Evolutionary conservation across 2,329 filamentous ascomycete genomes (phyloP), one percentile per base, ranked within the genome.

Genomic region (Aspergillus novoparasiticus): DNA sequence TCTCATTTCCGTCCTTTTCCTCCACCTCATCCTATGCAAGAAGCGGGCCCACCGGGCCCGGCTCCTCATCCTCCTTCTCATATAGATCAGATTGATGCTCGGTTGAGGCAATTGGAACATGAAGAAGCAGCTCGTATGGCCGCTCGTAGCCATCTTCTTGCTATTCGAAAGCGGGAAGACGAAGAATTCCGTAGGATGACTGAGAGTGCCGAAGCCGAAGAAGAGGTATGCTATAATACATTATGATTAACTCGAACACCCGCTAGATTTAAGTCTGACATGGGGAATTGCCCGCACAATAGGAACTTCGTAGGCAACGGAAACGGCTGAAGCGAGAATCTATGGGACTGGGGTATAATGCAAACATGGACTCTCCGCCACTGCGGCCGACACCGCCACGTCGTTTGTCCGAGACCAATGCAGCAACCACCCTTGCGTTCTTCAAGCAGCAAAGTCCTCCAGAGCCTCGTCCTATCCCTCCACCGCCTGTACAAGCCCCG

Each of bases 381-480:
- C 68, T 76, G 45, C 74, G 75, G 39, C 75, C 76, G 36, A 76
- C 76, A 58, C 73, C 75, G 60, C 74, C 76, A 23, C 76, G 77
- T 60, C 76, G 77, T 32, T 64, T 79, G 51, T 79, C 77, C 50
- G 77, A 79, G 67, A 79, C 77, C 53, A 79, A 76, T 66, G 77
- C 77, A 32, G 77, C 77, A 21, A 79, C 77, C 9, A 78, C 77
- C 32, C 67, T 79, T 60, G 77, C 77, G 19, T 79, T 78, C 57
- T 78, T 79, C 68, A 79, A 79, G 64, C 77, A 79, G 59, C 77
- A 79, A 63, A 78, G 71, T n/a, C 76, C 77, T 6, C 76, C 74
- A 21, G 77, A 79, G 59, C 75, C 76, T 54, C 75, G 75, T 36
- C 71, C 72, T 56, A 67, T 69, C 51, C 66, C 69, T 36, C 72